These are phyloP conservation scores for Cryptococcus sp. DNA, from an alignment of 1,284 basidiomycete genomes.

Conservation along the genomic window DNA sequence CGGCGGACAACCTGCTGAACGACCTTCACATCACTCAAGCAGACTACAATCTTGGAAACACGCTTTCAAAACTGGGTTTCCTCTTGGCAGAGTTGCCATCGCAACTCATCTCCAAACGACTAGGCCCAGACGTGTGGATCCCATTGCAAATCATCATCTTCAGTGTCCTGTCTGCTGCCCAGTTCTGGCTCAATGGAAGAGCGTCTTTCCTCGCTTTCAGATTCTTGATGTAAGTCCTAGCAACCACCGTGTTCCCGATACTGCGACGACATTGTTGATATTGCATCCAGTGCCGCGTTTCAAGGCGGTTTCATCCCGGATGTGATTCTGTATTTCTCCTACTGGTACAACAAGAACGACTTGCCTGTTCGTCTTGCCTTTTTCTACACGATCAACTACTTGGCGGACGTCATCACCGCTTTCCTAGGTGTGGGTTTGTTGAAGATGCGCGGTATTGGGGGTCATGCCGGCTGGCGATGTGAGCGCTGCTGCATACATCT, in stretches of 20 bases:
- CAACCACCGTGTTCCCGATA: not conserved
- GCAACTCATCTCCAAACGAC: slow-evolving; percentile 66
- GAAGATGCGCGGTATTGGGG: slow-evolving; percentile 62
- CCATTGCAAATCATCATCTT: slow-evolving; percentile 58
- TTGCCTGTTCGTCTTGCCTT: slow-evolving; percentile 66
- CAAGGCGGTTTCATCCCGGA: slow-evolving; percentile 62
- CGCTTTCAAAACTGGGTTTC: slow-evolving; percentile 62
- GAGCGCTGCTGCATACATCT: not conserved
- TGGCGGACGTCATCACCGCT: slow-evolving; percentile 53
- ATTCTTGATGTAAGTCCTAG: slow-evolving; percentile 53
- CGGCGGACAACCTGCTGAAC: slow-evolving; percentile 66
- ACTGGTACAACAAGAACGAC: slow-evolving; percentile 69
- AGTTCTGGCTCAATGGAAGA: slow-evolving; percentile 66
- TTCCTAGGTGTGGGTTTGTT: slow-evolving; percentile 62
- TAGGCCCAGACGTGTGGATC: slow-evolving; percentile 66
- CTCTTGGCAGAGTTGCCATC: slow-evolving; percentile 60
- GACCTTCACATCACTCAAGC: slow-evolving; percentile 56
- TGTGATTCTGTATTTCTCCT: slow-evolving; percentile 67
- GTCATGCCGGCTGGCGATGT: slow-evolving; percentile 56
- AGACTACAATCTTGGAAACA: slow-evolving; percentile 61
- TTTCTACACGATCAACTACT: slow-evolving; percentile 57
- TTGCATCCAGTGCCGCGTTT: slow-evolving; percentile 31
- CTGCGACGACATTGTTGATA: too few relatives aligned
- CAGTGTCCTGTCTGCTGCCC: slow-evolving; percentile 59
- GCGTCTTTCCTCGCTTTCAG: slow-evolving; percentile 58